Percentiles rank a stretch among this genome's conserved stretches.
These are phyloP conservation scores for Salix koriyanagi DNA, from an alignment of 345 rosid genomes.

Conservation along the genomic window DNA sequence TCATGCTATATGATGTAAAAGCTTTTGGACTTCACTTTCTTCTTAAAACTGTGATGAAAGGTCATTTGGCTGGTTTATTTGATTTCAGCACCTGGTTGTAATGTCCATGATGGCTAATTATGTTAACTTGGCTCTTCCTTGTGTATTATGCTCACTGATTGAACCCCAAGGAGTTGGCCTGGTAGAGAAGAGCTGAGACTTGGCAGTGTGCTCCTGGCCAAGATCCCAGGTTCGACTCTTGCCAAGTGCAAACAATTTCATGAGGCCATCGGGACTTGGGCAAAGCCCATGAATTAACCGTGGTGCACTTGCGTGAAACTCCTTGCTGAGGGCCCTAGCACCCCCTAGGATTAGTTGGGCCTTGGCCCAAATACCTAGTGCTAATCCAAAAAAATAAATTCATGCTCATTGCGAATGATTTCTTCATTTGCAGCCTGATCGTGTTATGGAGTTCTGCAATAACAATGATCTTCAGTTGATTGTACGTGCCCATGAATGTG, in stretches of 20 bases:
- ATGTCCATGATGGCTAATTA: background rate
- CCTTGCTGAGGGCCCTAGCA: background rate
- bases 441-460: slow-evolving; percentile 97
- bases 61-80: background rate
- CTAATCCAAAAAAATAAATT: too few species aligned
- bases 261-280: too few species aligned
- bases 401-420: slow-evolving; percentile 11
- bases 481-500: slow-evolving; percentile 97
- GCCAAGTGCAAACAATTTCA: too few species aligned
- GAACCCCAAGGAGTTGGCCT: too few species aligned
- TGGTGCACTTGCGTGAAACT: too few species aligned
- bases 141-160: slow-evolving; percentile 1
- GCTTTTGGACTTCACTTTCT: background rate
- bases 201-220: too few species aligned
- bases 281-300: too few species aligned
- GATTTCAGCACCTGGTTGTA: background rate
- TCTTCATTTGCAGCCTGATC: slow-evolving; percentile 73
- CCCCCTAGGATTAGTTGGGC: background rate
- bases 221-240: too few species aligned
- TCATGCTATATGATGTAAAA: background rate
- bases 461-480: slow-evolving; percentile 97
- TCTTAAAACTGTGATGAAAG: too few species aligned
- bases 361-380: too few species aligned
- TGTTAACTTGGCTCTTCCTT: background rate
- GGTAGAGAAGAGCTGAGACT: too few species aligned